Conservation (phyloP, 495 filamentous ascomycete genomes). For the Trichoderma reesei region DNA sequence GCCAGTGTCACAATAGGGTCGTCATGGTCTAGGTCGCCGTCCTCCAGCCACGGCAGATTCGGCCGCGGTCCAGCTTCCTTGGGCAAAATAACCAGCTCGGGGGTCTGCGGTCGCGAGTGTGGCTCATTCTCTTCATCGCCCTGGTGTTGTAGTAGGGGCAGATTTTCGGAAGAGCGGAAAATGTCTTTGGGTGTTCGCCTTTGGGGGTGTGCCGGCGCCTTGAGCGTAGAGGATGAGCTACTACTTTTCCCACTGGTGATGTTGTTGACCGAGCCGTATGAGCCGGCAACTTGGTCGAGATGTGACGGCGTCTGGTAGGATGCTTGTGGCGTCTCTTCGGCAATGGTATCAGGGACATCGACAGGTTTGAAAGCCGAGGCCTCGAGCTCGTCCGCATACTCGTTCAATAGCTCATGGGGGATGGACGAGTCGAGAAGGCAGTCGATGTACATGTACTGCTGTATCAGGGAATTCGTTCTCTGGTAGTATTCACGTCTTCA, state of each 20-base stretch:
- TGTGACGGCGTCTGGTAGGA: background rate
- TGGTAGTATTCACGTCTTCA: conserved; percentile 68
- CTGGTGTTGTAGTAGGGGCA: conserved; percentile 45
- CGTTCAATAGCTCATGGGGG: conserved; percentile 76
- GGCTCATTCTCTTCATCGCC: conserved; percentile 20
- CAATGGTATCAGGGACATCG: conserved; percentile 48
- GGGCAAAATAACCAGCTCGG: conserved; percentile 15
- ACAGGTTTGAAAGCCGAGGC: conserved; percentile 31
- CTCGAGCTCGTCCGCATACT: conserved; percentile 53
- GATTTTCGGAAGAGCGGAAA: conserved; percentile 64
- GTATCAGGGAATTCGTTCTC: conserved; percentile 69
- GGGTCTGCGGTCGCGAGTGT: conserved; percentile 19
- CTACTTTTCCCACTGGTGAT: background rate
- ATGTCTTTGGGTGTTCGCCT: conserved; percentile 74
- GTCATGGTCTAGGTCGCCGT: conserved; percentile 50
- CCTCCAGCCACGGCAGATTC: conserved; percentile 46
- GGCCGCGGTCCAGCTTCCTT: conserved; percentile 23
- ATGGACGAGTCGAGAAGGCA: conserved; percentile 81
- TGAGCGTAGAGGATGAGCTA: conserved; percentile 9
- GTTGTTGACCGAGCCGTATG: conserved; percentile 9
- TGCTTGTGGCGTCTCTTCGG: conserved; percentile 31
- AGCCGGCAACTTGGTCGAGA: background rate
- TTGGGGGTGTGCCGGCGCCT: conserved; percentile 33
- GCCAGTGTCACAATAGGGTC: conserved; percentile 63
- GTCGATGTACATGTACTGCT: conserved; percentile 87